phyloP scores from a whole-genome alignment of 352 stramenopile genomes.

The Phytophthora sp. region DNA sequence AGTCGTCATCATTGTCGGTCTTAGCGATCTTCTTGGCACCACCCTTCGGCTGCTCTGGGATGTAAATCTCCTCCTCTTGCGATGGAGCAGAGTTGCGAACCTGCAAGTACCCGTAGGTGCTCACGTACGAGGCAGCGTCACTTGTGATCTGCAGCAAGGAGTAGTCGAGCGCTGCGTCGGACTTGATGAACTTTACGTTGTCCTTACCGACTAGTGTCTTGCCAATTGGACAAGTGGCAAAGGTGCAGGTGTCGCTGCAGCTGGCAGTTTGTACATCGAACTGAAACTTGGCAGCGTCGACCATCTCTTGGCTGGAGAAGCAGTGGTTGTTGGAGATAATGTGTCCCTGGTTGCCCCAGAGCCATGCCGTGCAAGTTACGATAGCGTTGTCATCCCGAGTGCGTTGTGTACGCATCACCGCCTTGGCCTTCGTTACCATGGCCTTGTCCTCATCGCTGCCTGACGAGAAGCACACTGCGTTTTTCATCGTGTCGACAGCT shows the following conservation, averaged over 20 bases:
- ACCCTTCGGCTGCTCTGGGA: constrained; percentile 66
- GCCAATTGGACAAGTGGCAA: constrained; percentile 44
- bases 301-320: constrained; percentile 50
- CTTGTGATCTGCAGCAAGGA: constrained; percentile 57
- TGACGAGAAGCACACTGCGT: constrained; percentile 47
- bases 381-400: constrained; percentile 52
- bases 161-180: constrained; percentile 58
- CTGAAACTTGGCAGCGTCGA: constrained; percentile 51
- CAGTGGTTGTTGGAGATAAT: constrained; percentile 74
- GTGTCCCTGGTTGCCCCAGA: constrained; percentile 65
- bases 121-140: constrained; percentile 40
- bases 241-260: constrained; percentile 53
- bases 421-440: constrained; percentile 47
- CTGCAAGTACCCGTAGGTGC: constrained; percentile 63
- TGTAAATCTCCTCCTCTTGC: constrained; percentile 64
- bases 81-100: constrained; percentile 46
- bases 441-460: constrained; percentile 36
- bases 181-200: constrained; percentile 64
- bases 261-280: constrained; percentile 62
- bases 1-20: constrained; percentile 39
- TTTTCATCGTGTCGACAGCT: constrained; percentile 63
- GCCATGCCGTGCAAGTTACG: constrained; percentile 50
- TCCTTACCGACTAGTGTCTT: constrained; percentile 42
- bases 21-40: constrained; percentile 65
- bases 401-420: constrained; percentile 58